Evolutionary conservation across 2,329 filamentous ascomycete species (phyloP), one percentile per base, ranked within the genome.

Genomic region (Calonectria ilicicola): DNA sequence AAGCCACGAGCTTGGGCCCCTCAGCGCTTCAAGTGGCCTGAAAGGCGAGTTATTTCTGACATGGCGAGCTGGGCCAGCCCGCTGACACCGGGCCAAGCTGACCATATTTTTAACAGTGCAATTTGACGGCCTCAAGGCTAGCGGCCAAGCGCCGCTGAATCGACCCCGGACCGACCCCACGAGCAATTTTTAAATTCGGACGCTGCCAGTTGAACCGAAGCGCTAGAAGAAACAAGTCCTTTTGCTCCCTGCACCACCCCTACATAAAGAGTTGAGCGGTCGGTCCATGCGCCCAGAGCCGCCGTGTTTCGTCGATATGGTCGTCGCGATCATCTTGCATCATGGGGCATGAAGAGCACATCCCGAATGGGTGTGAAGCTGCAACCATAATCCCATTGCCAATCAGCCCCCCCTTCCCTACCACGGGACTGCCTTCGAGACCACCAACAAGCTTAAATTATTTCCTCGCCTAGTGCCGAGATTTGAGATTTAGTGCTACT

Each of bases 401-500:
- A 60, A 14, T 27, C 32, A 15, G 6, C n/a, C 26, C 53, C 14
- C 32, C 32, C 40, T 51, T 51, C 26, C 26, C 26, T 23, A 8
- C 21, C 44, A 47, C 19, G 44, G 44, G 8, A 21, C n/a, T 23
- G 44, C n/a, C 53, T 38, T 10, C 35, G 15, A 42, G 10, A 60
- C 44, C 21, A 26, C 21, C 23, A 40, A 42, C 38, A 40, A 60
- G 58, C 58, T 63, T 42, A 63, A 63, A 44, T 46, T 44, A 26
- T 63, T 46, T 26, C 38, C 40, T 63, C 40, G 21, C 46, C 35
- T 44, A 40, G 26, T 51, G 60, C 44, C 63, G 63, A 66, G 51
- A 66, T 67, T 62, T 49, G 64, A 21, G 32, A 35, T 35, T 35
- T 35, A 35, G 64, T 58, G 49, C 38, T 56, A 63, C 47, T 56